Conservation (phyloP, 352 stramenopile genomes). For the Globisporangium okanoganense region DNA sequence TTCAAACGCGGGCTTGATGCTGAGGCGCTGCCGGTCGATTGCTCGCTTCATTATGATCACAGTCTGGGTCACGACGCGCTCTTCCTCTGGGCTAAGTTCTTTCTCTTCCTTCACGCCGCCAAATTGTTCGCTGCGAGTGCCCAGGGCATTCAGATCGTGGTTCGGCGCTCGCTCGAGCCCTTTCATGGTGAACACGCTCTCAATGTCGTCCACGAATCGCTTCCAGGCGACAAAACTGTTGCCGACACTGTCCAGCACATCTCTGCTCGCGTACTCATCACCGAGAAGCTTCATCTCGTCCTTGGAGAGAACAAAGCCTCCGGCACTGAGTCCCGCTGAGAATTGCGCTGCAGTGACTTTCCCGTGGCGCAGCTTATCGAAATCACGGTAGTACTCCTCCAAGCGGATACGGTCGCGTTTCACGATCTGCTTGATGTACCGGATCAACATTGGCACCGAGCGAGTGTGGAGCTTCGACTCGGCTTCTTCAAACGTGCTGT, state of each 20-base stretch:
- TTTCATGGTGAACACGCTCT: slow-evolving; percentile 79
- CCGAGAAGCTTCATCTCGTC: slow-evolving; percentile 55
- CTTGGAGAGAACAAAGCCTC: slow-evolving; percentile 46
- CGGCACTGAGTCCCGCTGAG: slow-evolving; percentile 49
- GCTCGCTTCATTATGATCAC: slow-evolving; percentile 47
- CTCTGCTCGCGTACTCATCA: slow-evolving; percentile 50
- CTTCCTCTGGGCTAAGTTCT: slow-evolving; percentile 43
- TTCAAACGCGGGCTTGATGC: slow-evolving; percentile 79
- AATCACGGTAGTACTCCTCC: slow-evolving; percentile 83
- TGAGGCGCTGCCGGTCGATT: slow-evolving; percentile 65
- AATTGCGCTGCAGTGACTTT: slow-evolving; percentile 75
- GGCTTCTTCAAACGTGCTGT: slow-evolving; percentile 33
- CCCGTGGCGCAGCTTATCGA: slow-evolving; percentile 75
- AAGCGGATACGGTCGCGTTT: slow-evolving; percentile 80
- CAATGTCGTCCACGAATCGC: slow-evolving; percentile 74
- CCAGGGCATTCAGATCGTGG: slow-evolving; percentile 42
- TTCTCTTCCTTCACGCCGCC: slow-evolving; percentile 47
- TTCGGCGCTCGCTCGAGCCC: slow-evolving; percentile 60
- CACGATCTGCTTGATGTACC: slow-evolving; percentile 76
- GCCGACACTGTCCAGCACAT: slow-evolving; percentile 53
- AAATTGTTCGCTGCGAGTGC: slow-evolving; percentile 55
- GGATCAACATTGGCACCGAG: slow-evolving; percentile 62
- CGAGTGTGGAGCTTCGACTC: slow-evolving; percentile 30
- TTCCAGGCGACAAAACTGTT: slow-evolving; percentile 69
- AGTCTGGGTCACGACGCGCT: slow-evolving; percentile 42